Conservation (phyloP, 306 rosid species). For the Vigna trinervia region DNA sequence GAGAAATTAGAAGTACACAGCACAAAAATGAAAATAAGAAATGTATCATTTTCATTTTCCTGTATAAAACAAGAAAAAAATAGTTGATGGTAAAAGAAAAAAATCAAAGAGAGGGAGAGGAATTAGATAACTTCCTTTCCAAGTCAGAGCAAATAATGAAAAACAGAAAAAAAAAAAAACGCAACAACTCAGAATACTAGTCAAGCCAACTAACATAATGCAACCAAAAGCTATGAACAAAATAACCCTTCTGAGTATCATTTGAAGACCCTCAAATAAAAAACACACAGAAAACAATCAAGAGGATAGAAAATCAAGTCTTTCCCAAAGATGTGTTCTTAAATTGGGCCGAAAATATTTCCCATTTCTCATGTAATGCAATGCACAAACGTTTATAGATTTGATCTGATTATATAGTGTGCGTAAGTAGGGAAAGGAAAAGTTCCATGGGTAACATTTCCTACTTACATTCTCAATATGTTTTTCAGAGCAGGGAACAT, state of each 20-base stretch:
- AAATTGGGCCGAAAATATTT: neutral
- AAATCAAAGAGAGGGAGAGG: neutral
- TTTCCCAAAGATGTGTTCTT: neutral
- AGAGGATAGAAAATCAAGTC: neutral
- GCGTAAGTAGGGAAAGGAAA: slow-evolving; percentile 13
- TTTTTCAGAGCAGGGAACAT: slow-evolving; percentile 70
- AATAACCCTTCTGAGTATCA: slow-evolving; percentile 1
- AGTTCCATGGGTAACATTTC: slow-evolving; percentile 31
- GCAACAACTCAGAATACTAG: neutral
- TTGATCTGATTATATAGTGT: slow-evolving; percentile 13
- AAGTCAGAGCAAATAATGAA: neutral
- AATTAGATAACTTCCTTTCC: neutral
- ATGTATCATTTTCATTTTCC: neutral
- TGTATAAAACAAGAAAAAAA: neutral
- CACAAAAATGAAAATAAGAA: too few species aligned
- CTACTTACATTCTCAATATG: slow-evolving; percentile 68
- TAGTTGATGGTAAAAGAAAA: neutral
- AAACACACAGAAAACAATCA: neutral
- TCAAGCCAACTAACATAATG: neutral
- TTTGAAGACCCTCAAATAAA: neutral
- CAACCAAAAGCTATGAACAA: neutral
- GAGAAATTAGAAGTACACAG: too few species aligned
- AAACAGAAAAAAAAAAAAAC: neutral
- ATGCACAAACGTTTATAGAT: neutral
- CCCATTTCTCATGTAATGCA: neutral